Evolutionary conservation across 2,329 filamentous ascomycete species (phyloP).

Genomic region (Bipolaris gigantea): DNA sequence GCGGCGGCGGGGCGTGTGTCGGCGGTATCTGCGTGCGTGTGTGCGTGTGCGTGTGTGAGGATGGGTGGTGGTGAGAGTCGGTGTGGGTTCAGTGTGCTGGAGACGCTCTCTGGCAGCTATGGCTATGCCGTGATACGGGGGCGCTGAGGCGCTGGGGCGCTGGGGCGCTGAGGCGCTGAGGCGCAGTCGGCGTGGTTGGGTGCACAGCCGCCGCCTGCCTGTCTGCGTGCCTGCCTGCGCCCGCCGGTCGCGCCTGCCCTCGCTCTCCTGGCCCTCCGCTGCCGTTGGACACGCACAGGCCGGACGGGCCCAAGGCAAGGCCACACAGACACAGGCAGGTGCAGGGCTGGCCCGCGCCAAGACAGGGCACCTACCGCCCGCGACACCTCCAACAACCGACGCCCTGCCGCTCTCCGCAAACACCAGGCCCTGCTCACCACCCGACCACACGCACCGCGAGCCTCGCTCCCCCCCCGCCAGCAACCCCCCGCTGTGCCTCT

Average conservation of each 20-base stretch:
- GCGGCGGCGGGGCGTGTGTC: conserved; percentile 4
- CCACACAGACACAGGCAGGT: no score
- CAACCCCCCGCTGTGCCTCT: not conserved
- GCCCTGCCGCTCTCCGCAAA: not conserved
- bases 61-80: not conserved
- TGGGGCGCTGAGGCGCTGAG: no score
- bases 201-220: conserved; percentile 9
- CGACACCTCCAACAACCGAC: not conserved
- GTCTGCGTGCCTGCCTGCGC: not conserved
- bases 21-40: not conserved
- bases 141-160: no score
- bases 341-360: conserved; percentile 12
- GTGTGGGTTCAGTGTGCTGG: conserved; percentile 7
- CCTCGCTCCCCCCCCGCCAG: not conserved
- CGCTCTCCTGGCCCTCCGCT: conserved; percentile 2
- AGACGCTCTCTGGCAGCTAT: no score
- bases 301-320: no score
- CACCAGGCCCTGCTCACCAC: not conserved
- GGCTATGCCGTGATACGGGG: no score
- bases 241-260: not conserved
- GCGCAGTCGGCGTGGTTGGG: no score
- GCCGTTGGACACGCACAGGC: not conserved
- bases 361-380: conserved; percentile 10
- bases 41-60: not conserved
- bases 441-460: not conserved